Conservation (phyloP, 2,329 filamentous ascomycete genomes). For the Camillea tinctor region DNA sequence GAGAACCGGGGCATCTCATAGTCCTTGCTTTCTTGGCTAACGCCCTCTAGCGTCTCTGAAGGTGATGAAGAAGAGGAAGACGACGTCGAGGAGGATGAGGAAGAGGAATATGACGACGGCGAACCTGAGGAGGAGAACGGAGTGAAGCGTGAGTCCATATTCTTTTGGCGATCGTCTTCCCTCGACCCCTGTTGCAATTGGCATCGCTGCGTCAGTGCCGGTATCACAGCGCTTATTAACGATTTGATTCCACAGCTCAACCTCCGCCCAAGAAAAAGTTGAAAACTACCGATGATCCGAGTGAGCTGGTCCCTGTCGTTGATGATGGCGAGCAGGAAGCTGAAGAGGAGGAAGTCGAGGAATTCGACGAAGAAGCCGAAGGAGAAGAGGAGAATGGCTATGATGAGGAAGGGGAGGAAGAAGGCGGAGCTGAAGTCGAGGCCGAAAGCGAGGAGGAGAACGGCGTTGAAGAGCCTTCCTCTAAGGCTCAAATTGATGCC, state of each 20-base stretch:
- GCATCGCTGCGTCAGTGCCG: neutral
- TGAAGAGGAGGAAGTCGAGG: constrained; percentile 27
- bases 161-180: neutral
- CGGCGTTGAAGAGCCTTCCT: constrained; percentile 16
- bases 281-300: constrained; percentile 26
- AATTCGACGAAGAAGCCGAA: constrained; percentile 17
- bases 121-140: constrained; percentile 32
- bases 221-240: constrained; percentile 8
- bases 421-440: constrained; percentile 22
- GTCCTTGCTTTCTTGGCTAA: constrained; percentile 13
- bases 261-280: constrained; percentile 33
- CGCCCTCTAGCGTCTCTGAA: constrained; percentile 28
- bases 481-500: constrained; percentile 28
- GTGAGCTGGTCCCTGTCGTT: constrained; percentile 23
- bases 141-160: constrained; percentile 31
- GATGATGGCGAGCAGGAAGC: constrained; percentile 24
- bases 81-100: constrained; percentile 32
- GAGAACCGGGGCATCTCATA: neutral
- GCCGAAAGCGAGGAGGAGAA: constrained; percentile 18
- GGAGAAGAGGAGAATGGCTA: constrained; percentile 22
- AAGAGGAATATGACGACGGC: constrained; percentile 30
- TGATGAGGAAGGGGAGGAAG: constrained; percentile 21
- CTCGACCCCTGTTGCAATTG: neutral
- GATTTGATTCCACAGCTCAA: constrained; percentile 12
- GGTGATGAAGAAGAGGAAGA: constrained; percentile 33